Conservation (phyloP, 2,329 filamentous ascomycete species). For the Mariannaea elegans region DNA sequence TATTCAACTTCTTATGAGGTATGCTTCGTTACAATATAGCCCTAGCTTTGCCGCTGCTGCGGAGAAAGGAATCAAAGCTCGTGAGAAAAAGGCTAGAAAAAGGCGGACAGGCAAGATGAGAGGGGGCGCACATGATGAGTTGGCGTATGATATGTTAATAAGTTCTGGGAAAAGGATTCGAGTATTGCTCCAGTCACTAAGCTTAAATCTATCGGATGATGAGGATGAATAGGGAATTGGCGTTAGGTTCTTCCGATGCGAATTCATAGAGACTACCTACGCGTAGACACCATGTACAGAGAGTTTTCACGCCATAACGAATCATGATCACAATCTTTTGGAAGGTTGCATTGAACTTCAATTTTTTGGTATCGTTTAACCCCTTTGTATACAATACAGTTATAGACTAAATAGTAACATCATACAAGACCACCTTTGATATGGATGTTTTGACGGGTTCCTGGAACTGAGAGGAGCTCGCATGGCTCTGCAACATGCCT, state of each 20-base stretch:
- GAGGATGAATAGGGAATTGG: constrained; percentile 25
- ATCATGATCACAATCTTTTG: constrained; percentile 19
- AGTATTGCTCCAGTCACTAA: constrained; percentile 49
- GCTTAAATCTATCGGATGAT: constrained; percentile 18
- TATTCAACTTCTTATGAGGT: constrained; percentile 60
- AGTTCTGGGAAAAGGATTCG: constrained; percentile 56
- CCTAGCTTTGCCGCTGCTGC: constrained; percentile 50
- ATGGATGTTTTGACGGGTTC: not conserved
- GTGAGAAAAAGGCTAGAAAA: constrained; percentile 56
- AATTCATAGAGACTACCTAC: constrained; percentile 23
- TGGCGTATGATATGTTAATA: constrained; percentile 54
- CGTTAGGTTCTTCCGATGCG: no score
- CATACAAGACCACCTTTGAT: not conserved
- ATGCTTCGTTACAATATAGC: constrained; percentile 47
- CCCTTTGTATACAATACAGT: constrained; percentile 25
- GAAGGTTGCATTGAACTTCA: not conserved
- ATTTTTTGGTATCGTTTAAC: not conserved
- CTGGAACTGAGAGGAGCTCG: not conserved
- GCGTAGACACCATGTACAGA: constrained; percentile 25
- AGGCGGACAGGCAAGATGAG: constrained; percentile 48
- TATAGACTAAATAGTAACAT: constrained; percentile 2
- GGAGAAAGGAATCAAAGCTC: constrained; percentile 57
- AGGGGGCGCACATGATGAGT: constrained; percentile 48
- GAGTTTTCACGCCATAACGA: constrained; percentile 26
- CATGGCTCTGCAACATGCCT: not conserved